Conservation (phyloP, 306 rosid genomes). For the Corylus americana region DNA sequence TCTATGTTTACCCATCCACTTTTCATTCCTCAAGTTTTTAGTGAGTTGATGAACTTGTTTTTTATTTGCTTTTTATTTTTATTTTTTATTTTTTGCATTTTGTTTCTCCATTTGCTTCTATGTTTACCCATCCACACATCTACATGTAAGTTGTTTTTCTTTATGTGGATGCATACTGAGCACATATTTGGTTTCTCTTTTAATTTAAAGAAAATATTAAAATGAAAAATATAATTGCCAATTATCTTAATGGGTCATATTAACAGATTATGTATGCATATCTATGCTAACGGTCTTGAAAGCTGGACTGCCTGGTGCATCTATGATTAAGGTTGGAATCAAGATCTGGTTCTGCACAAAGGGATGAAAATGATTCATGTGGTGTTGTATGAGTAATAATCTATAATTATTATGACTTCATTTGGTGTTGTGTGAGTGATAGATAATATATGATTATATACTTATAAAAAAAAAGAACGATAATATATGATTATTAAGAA, state of each 20-base stretch:
- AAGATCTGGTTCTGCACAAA: constrained; percentile 4
- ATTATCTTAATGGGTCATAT: neutral
- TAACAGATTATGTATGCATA: neutral
- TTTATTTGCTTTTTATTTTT: neutral
- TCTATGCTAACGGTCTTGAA: neutral
- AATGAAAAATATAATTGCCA: neutral
- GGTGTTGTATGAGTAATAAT: neutral
- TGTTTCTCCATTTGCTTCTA: neutral
- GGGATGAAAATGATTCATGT: neutral
- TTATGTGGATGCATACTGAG: neutral
- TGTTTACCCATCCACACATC: neutral
- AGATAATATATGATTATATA: neutral
- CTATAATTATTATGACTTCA: neutral
- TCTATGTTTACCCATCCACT: too few relatives aligned
- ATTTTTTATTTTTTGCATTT: neutral
- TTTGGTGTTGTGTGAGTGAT: neutral
- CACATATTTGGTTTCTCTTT: neutral
- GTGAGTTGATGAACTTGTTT: neutral
- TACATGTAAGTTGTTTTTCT: neutral
- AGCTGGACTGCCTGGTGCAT: constrained; percentile 5
- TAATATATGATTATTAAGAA: neutral
- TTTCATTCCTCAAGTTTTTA: neutral
- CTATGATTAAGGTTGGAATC: constrained; percentile 3
- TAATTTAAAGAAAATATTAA: neutral
- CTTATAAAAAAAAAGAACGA: neutral